These are phyloP conservation scores for Brassica cretica DNA, from an alignment of 345 rosid species.

Conservation along the genomic window DNA sequence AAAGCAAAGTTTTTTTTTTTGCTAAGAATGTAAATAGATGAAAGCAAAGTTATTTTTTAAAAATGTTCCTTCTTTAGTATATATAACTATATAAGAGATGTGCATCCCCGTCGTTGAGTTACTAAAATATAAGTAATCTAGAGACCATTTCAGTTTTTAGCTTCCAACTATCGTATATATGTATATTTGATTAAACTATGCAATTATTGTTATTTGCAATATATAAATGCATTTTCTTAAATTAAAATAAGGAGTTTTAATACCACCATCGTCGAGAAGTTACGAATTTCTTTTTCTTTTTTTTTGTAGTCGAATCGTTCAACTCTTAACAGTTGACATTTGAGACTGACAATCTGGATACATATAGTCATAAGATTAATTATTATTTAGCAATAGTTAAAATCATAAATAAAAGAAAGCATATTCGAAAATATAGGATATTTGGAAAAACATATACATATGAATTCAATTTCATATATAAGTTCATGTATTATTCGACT, in stretches of 20 bases:
- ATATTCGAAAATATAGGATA: conserved; percentile 33
- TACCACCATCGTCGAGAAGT: neutral
- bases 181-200: neutral
- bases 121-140: neutral
- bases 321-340: conserved; percentile 31
- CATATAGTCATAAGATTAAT: conserved; percentile 10
- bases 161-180: neutral
- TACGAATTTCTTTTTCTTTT: neutral
- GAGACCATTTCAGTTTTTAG: neutral
- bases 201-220: neutral
- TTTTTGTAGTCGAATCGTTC: conserved; percentile 3
- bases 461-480: neutral
- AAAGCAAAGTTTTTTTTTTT: too few relatives aligned
- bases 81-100: neutral
- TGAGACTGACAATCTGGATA: conserved; percentile 25
- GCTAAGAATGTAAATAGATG: too few relatives aligned
- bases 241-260: neutral
- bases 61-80: too few relatives aligned
- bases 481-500: conserved; percentile 4
- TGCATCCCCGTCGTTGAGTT: neutral
- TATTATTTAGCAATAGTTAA: conserved; percentile 28
- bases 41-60: too few relatives aligned
- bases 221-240: neutral
- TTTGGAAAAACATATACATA: conserved; percentile 11
- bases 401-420: conserved; percentile 19